Conservation (phyloP, 345 rosid genomes). For the Hibiscus mutabilis region DNA sequence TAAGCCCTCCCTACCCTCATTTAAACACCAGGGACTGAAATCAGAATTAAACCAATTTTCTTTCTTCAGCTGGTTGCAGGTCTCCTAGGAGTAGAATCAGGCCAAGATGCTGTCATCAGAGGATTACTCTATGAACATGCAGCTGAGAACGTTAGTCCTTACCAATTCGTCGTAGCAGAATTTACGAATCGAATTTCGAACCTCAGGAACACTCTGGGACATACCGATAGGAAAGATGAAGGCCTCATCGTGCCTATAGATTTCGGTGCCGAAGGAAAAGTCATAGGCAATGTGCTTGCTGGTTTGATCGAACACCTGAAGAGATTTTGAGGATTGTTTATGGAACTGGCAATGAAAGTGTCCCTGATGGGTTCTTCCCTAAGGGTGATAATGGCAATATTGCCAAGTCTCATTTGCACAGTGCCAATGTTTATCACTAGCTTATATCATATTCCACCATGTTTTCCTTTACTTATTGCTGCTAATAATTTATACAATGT, state of each 20-base stretch:
- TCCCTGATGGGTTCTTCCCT: conserved; percentile 62
- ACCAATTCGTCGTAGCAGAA: conserved; percentile 32
- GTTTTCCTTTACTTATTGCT: too few species aligned
- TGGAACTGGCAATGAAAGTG: conserved; percentile 47
- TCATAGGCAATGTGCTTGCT: conserved; percentile 44
- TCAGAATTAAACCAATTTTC: neutral
- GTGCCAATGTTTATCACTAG: neutral
- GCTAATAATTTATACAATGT: too few species aligned
- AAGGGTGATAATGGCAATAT: conserved; percentile 51
- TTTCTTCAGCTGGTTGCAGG: conserved; percentile 60
- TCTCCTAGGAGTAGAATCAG: conserved; percentile 72
- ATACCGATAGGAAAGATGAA: conserved; percentile 41
- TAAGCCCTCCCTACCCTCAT: conserved; percentile 8
- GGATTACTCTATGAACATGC: conserved; percentile 42
- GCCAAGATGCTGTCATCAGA: conserved; percentile 76
- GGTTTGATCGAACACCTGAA: conserved; percentile 56
- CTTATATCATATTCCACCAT: too few species aligned
- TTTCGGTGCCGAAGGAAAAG: conserved; percentile 37
- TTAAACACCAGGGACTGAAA: neutral
- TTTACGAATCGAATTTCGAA: conserved; percentile 31
- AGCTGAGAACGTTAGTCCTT: conserved; percentile 25
- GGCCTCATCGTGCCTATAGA: conserved; percentile 33
- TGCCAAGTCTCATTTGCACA: conserved; percentile 37
- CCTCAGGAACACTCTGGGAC: conserved; percentile 32
- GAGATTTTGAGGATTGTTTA: conserved; percentile 63